These are phyloP conservation scores for Oligophagozyma castellii DNA, from an alignment of 1,139 yeast genomes.

Conservation along the genomic window DNA sequence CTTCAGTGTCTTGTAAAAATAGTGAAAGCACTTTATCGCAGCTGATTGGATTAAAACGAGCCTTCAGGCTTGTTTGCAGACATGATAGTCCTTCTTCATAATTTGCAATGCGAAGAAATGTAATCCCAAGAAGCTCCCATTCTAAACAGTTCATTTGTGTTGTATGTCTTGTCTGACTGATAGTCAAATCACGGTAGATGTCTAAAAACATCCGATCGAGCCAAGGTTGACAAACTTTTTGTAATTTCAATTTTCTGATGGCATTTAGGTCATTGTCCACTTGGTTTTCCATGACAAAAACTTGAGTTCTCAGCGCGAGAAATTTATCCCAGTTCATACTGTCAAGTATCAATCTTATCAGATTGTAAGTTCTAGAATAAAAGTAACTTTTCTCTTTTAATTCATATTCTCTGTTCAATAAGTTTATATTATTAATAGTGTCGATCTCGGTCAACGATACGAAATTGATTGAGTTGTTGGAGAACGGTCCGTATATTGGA, in stretches of 20 bases:
- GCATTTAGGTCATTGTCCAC: slow-evolving; percentile 1
- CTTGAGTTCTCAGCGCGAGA: slow-evolving; percentile 61
- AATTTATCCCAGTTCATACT: slow-evolving; percentile 79
- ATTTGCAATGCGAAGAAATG: slow-evolving; percentile 66
- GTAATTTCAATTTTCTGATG: slow-evolving; percentile 33
- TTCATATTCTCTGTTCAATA: slow-evolving; percentile 60
- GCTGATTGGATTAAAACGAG: slow-evolving; percentile 52
- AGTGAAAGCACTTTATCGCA: slow-evolving; percentile 26
- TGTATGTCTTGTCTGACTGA: slow-evolving; percentile 29
- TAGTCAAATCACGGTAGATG: slow-evolving; percentile 74
- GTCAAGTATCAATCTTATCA: slow-evolving; percentile 44
- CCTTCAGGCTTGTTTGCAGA: slow-evolving; percentile 52
- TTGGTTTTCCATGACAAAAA: slow-evolving; percentile 91
- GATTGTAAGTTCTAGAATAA: slow-evolving; percentile 47
- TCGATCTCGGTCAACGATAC: slow-evolving; percentile 29
- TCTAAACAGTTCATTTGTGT: slow-evolving; percentile 60
- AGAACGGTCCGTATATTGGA: slow-evolving; percentile 42
- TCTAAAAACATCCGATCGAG: slow-evolving; percentile 75
- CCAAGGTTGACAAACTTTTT: slow-evolving; percentile 87
- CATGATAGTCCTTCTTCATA: slow-evolving; percentile 70
- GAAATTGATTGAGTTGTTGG: slow-evolving; percentile 29
- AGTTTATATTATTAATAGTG: slow-evolving; percentile 45
- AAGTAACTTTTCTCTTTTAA: slow-evolving; percentile 63
- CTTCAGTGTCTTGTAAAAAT: slow-evolving; percentile 11
- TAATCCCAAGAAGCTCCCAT: slow-evolving; percentile 81